Base-by-base conservation (phyloP, 2,329 filamentous ascomycete genomes). In the Dactylellina sp. region DNA sequence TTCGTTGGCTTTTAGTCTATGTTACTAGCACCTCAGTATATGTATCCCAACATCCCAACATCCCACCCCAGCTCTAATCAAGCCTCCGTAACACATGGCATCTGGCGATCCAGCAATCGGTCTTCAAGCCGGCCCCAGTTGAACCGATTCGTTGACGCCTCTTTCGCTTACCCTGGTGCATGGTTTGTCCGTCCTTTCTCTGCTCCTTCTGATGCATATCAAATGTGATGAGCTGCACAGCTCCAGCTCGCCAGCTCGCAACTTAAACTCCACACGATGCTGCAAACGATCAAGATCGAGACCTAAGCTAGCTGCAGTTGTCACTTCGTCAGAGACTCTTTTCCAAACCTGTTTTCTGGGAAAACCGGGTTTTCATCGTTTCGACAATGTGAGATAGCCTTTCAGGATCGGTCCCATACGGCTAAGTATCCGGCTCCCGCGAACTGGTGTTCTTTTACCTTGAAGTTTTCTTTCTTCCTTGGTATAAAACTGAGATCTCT, bases 341-440 rank as follows among this genome's bases (percentile, higher is more conserved):
- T 40, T 40, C 37, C 32, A 35, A 35, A 35, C 32, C 32, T n/a
- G n/a, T n/a, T n/a, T n/a, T n/a, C n/a, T n/a, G n/a, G n/a, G n/a
- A n/a, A n/a, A 35, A 12, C 32, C 32, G 6, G 32, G 32, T 35
- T 35, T 35, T 35, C 32, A 35, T 35, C 12, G 32, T n/a, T n/a
- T n/a, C n/a, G n/a, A n/a, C n/a, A 35, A 35, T 12, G 32, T 35
- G 32, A 6, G 12, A 6, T 35, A 35, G 32, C 32, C 12, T 35
- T 35, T 6, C 37, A 14, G 37, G n/a, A 35, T 12, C 32, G 32
- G 49, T 68, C 39, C 63, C 63, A 68, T 53, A 68, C 63, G 63
- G 63, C 63, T 68, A 55, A 55, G 63, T 68, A 55, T 68, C 63
- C 63, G 53, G 63, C 55, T 68, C 63, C 63, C 63, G 63, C 63